Evolutionary conservation across 176 grass and related monocot species (phyloP).

Genomic region (Typha latifolia): DNA sequence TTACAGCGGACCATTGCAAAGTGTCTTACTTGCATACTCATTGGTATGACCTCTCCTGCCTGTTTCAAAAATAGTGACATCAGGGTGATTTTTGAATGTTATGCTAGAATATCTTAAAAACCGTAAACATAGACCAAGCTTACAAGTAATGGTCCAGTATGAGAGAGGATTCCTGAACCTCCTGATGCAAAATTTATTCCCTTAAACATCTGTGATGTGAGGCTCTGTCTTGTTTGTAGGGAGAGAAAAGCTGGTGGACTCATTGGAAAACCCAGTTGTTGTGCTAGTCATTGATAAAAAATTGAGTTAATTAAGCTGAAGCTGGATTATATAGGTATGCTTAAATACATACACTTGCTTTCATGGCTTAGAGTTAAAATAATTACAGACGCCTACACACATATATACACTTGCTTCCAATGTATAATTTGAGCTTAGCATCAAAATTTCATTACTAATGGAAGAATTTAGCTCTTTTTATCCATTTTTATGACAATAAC

Average conservation of each 20-base stretch:
- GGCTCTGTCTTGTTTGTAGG: not conserved
- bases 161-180: not conserved
- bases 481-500: no score
- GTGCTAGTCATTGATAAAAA: not conserved
- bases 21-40: not conserved
- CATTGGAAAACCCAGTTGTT: not conserved
- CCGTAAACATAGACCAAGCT: not conserved
- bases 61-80: not conserved
- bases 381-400: no score
- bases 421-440: no score
- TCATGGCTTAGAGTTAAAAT: no score
- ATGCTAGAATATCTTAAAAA: not conserved
- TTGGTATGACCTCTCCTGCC: not conserved
- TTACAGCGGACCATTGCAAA: not conserved
- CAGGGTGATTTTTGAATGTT: not conserved
- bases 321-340: no score
- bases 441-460: no score
- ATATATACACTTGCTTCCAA: no score
- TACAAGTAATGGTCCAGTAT: not conserved
- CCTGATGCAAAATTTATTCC: constrained; percentile 7
- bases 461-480: no score
- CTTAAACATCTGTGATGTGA: not conserved
- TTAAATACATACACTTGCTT: no score
- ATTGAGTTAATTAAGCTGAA: no score
- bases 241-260: constrained; percentile 10